Conservation (phyloP, 2,329 filamentous ascomycete genomes). For the Ophiognomonia clavigignenti-juglandacearum region DNA sequence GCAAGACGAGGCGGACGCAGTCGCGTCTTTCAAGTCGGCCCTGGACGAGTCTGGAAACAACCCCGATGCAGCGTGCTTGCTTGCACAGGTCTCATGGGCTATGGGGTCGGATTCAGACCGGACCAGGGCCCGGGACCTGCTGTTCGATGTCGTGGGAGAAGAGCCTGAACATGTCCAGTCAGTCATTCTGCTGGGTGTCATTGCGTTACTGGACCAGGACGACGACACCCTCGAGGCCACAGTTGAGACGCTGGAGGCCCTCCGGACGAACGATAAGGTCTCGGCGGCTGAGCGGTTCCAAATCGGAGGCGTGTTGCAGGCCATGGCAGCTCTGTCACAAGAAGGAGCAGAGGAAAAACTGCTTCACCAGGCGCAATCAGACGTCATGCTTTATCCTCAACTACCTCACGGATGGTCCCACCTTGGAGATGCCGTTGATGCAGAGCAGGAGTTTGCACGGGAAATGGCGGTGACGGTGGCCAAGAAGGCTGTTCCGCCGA, state of each 20-base stretch:
- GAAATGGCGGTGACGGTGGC: constrained; percentile 83
- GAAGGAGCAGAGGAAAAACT: constrained; percentile 44
- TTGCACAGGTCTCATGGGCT: constrained; percentile 92
- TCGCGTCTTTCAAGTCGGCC: constrained; percentile 75
- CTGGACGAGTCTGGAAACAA: constrained; percentile 71
- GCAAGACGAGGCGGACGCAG: constrained; percentile 60
- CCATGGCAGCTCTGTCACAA: constrained; percentile 59
- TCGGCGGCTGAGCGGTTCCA: constrained; percentile 59
- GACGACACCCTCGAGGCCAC: constrained; percentile 77
- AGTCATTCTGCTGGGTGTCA: constrained; percentile 74
- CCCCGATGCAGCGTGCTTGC: constrained; percentile 78
- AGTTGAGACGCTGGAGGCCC: constrained; percentile 65
- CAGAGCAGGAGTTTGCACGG: constrained; percentile 47
- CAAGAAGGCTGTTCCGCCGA: constrained; percentile 65
- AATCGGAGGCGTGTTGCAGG: constrained; percentile 71
- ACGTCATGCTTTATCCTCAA: constrained; percentile 76
- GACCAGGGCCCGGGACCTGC: constrained; percentile 68
- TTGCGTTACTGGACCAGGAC: constrained; percentile 78
- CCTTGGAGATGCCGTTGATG: constrained; percentile 56
- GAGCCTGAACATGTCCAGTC: constrained; percentile 73
- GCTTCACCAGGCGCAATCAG: constrained; percentile 63
- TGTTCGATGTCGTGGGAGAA: constrained; percentile 75
- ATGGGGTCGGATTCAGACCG: constrained; percentile 71
- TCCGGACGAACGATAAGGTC: constrained; percentile 65
- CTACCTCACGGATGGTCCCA: constrained; percentile 78